Percentiles rank a stretch among this genome's conserved stretches.
Conservation (phyloP, 139 green algal genomes). For the Edaphochlamys debaryana region DNA sequence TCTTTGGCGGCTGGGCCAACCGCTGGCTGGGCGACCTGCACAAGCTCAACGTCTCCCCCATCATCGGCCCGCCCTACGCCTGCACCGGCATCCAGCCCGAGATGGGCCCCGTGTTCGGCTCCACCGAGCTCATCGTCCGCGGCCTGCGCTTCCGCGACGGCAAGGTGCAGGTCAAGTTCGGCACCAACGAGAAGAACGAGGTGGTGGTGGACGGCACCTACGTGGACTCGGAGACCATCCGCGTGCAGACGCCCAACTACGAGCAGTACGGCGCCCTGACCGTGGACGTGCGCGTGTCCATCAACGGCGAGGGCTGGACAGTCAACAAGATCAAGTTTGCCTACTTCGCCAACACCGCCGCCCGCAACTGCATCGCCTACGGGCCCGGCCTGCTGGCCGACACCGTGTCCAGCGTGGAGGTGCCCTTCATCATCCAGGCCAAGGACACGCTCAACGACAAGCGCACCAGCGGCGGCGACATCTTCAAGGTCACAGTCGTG, state of each 20-base stretch:
- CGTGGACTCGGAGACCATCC: constrained; percentile 74
- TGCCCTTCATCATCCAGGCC: constrained; percentile 85
- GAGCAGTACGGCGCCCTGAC: constrained; percentile 81
- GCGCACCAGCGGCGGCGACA: constrained; percentile 78
- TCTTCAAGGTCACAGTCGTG: constrained; percentile 71
- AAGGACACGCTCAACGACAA: constrained; percentile 82
- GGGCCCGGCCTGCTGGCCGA: constrained; percentile 79
- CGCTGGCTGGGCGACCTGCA: constrained; percentile 89
- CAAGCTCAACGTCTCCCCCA: constrained; percentile 82
- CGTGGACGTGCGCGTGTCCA: constrained; percentile 74
- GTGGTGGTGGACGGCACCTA: constrained; percentile 73
- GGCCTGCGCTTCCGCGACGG: constrained; percentile 84
- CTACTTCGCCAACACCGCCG: constrained; percentile 90
- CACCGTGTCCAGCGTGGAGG: constrained; percentile 74
- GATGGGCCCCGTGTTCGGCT: constrained; percentile 86
- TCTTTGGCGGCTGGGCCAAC: constrained; percentile 90
- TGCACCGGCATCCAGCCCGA: constrained; percentile 75
- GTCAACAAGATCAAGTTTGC: constrained; percentile 87
- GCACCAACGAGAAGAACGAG: constrained; percentile 73
- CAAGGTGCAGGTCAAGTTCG: constrained; percentile 82
- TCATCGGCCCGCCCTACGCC: constrained; percentile 93
- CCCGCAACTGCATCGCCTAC: constrained; percentile 84
- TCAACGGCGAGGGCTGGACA: constrained; percentile 85
- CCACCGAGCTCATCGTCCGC: constrained; percentile 79
- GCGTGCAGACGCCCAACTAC: constrained; percentile 82